These are phyloP conservation scores for Pseudogymnoascus sp. DNA, from an alignment of 2,329 filamentous ascomycete genomes.

Conservation along the genomic window DNA sequence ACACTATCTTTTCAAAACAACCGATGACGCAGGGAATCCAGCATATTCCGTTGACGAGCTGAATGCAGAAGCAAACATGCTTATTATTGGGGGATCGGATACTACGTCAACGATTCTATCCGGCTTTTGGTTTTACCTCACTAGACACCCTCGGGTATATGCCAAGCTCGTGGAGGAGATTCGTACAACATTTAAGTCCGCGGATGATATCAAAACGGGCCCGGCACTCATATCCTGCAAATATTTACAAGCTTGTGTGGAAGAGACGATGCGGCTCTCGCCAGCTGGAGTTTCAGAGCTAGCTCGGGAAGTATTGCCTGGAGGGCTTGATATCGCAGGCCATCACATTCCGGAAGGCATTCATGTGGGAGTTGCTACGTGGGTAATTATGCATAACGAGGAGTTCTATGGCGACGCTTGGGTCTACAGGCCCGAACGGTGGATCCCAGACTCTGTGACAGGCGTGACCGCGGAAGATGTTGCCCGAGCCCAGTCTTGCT, in stretches of 20 bases:
- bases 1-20: not conserved
- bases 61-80: conserved; percentile 18
- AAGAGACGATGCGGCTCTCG: conserved; percentile 39
- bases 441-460: conserved; percentile 12
- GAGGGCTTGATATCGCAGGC: not conserved
- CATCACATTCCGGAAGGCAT: not conserved
- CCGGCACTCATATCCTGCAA: not conserved
- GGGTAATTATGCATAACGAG: not conserved
- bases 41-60: not conserved
- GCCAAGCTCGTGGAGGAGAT: conserved; percentile 27
- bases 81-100: conserved; percentile 8
- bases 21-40: not conserved
- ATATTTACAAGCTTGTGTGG: conserved; percentile 37
- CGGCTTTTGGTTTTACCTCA: conserved; percentile 31
- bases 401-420: not conserved
- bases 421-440: conserved; percentile 16
- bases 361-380: not conserved
- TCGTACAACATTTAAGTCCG: conserved; percentile 26
- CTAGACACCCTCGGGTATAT: conserved; percentile 23
- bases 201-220: conserved; percentile 26
- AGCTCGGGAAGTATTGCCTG: not conserved
- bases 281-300: conserved; percentile 21
- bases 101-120: conserved; percentile 14
- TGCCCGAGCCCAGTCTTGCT: not conserved
- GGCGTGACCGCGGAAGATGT: conserved; percentile 15